A percentile compares a stretch with the other conserved stretches of the same genome.
Evolutionary conservation across 2,329 filamentous ascomycete genomes (phyloP).

Genomic region (Fusarium sp.): DNA sequence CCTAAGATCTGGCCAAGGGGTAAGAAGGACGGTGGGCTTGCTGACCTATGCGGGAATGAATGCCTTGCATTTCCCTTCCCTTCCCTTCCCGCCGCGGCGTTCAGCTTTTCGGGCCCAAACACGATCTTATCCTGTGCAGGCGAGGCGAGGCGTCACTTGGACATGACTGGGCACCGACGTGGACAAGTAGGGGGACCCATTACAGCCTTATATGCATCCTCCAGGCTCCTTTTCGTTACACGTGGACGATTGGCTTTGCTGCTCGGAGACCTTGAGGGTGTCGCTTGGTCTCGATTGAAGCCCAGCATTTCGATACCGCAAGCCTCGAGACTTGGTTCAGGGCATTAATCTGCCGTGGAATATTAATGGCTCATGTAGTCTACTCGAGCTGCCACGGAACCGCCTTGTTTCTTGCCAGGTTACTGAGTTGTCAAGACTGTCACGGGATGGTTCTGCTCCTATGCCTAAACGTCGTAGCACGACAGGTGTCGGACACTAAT

Average conservation of each 20-base stretch:
- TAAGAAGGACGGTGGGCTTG: neutral
- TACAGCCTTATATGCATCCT: constrained; percentile 33
- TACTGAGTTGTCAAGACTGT: neutral
- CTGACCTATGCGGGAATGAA: neutral
- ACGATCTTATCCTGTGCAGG: constrained; percentile 15
- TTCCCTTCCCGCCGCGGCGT: neutral
- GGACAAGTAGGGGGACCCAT: constrained; percentile 29
- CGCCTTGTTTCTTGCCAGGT: neutral
- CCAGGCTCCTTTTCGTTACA: neutral
- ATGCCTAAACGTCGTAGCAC: neutral
- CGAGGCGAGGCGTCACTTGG: neutral
- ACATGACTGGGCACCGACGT: constrained; percentile 30
- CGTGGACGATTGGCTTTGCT: neutral
- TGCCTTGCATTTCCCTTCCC: neutral
- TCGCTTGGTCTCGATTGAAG: neutral
- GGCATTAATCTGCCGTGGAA: neutral
- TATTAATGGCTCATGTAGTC: neutral
- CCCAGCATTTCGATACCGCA: neutral
- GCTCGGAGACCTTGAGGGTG: neutral
- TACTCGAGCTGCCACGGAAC: neutral
- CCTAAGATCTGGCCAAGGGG: neutral
- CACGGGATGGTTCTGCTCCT: neutral
- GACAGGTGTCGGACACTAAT: neutral
- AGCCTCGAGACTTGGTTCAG: neutral
- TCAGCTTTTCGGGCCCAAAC: neutral